phyloP scores from a whole-genome alignment of 2,329 filamentous ascomycete species.

The Ophiostoma populinum region DNA sequence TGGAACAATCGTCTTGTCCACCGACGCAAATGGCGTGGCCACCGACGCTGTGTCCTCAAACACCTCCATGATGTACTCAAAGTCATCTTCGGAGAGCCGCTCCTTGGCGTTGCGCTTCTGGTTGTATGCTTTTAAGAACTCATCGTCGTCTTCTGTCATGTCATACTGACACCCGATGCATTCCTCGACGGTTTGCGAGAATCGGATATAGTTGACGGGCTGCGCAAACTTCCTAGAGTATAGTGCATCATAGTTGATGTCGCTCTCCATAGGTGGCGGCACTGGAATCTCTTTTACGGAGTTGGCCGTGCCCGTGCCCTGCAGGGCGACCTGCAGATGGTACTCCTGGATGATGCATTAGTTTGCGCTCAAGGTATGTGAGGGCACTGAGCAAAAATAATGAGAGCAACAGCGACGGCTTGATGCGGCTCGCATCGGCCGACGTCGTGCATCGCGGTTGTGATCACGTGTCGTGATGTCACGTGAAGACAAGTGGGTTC shows the following conservation, averaged over 20 bases:
- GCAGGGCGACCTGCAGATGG: conserved; percentile 73
- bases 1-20: conserved; percentile 72
- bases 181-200: conserved; percentile 95
- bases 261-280: conserved; percentile 44
- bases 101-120: conserved; percentile 45
- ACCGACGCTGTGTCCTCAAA: conserved; percentile 76
- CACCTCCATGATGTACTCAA: conserved; percentile 86
- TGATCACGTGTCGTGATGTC: conserved; percentile 24
- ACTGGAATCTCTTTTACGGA: conserved; percentile 44
- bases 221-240: conserved; percentile 68
- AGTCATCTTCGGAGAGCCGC: conserved; percentile 72
- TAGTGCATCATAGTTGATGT: conserved; percentile 70
- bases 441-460: neutral
- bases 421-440: no score
- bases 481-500: conserved; percentile 25
- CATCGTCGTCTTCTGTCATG: conserved; percentile 81
- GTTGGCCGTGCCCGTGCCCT: conserved; percentile 35
- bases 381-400: no score
- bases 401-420: no score
- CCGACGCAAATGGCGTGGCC: conserved; percentile 73
- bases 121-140: conserved; percentile 72
- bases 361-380: conserved; percentile 6
- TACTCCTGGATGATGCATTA: conserved; percentile 49
- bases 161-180: conserved; percentile 83
- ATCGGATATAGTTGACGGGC: conserved; percentile 87